Conservation (phyloP, 2,329 filamentous ascomycete genomes). For the Biscogniauxia marginata region DNA sequence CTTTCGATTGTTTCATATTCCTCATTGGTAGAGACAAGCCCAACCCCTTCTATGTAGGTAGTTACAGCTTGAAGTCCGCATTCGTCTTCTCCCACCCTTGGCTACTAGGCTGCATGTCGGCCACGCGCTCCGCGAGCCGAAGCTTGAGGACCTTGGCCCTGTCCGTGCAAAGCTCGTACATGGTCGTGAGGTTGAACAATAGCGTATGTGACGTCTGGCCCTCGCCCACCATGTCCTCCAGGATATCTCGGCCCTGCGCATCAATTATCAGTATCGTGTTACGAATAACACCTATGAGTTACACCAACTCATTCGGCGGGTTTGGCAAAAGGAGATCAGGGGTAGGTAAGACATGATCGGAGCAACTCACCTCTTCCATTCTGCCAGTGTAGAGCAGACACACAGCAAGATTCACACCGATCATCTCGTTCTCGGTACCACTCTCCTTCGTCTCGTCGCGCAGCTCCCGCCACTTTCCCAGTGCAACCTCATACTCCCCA, state of each 20-base stretch:
- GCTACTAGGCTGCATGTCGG: conserved; percentile 53
- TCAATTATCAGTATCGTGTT: conserved; percentile 22
- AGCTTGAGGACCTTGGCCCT: conserved; percentile 68
- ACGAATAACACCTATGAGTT: not conserved
- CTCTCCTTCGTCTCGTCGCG: conserved; percentile 43
- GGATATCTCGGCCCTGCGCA: conserved; percentile 58
- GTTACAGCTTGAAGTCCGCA: conserved; percentile 70
- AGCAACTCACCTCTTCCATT: conserved; percentile 62
- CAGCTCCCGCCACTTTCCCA: conserved; percentile 58
- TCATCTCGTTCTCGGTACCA: conserved; percentile 59
- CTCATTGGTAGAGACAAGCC: not conserved
- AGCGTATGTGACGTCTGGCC: conserved; percentile 73
- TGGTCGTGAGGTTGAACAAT: conserved; percentile 84
- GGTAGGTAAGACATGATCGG: not conserved
- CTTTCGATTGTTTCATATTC: no score
- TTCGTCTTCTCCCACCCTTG: conserved; percentile 70
- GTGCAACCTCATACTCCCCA: conserved; percentile 65
- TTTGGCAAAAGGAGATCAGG: conserved; percentile 1
- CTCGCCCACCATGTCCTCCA: conserved; percentile 64
- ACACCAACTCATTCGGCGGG: no score
- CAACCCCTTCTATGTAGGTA: conserved; percentile 37
- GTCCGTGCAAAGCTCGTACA: conserved; percentile 91
- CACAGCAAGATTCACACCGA: conserved; percentile 79
- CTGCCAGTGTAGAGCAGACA: conserved; percentile 78
- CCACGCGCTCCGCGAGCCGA: conserved; percentile 67